Evolutionary conservation across 768 basidiomycete genomes (phyloP).

Genomic region (Phlebiopsis gigantea): DNA sequence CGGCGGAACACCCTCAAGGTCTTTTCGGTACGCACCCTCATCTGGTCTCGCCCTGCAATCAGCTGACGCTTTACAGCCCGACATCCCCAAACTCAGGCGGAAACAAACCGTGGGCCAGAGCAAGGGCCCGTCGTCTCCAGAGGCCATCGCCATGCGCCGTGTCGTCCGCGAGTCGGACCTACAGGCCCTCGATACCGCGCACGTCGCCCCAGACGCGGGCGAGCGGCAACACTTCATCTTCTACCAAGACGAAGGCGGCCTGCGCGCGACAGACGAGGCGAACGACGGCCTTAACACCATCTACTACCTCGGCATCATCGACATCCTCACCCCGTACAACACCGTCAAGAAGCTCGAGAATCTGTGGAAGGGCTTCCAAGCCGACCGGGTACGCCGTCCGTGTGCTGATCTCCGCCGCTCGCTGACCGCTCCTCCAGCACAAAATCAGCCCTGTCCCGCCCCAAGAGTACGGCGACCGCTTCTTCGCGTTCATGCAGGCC

Average conservation of each 20-base stretch:
- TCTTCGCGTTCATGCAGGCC: slow-evolving; percentile 82
- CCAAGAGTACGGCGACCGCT: slow-evolving; percentile 80
- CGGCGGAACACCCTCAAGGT: slow-evolving; percentile 88
- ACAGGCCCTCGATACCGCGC: slow-evolving; percentile 51
- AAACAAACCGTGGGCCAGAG: slow-evolving; percentile 44
- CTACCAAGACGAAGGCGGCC: slow-evolving; percentile 94
- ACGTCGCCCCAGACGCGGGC: slow-evolving; percentile 50
- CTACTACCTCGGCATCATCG: slow-evolving; percentile 95
- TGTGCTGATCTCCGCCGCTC: slow-evolving; percentile 1
- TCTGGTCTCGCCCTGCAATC: background rate
- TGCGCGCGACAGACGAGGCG: slow-evolving; percentile 82
- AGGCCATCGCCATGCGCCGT: slow-evolving; percentile 80
- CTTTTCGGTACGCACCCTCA: slow-evolving; percentile 64
- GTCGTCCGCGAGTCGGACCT: slow-evolving; percentile 83
- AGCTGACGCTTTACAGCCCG: slow-evolving; percentile 45
- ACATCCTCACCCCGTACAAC: slow-evolving; percentile 90
- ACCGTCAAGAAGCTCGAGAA: slow-evolving; percentile 77
- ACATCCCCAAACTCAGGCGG: slow-evolving; percentile 57
- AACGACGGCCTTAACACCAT: slow-evolving; percentile 73
- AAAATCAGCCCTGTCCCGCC: slow-evolving; percentile 94
- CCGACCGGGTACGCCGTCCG: slow-evolving; percentile 70
- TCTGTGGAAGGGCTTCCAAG: slow-evolving; percentile 85
- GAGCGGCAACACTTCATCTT: slow-evolving; percentile 79
- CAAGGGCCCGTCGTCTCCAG: slow-evolving; percentile 54
- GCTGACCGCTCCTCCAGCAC: slow-evolving; percentile 46